A percentile compares a stretch with the other conserved stretches of the same genome.
These are phyloP conservation scores for Xerocomellus amylosporus DNA, from an alignment of 768 basidiomycete genomes.

Conservation along the genomic window DNA sequence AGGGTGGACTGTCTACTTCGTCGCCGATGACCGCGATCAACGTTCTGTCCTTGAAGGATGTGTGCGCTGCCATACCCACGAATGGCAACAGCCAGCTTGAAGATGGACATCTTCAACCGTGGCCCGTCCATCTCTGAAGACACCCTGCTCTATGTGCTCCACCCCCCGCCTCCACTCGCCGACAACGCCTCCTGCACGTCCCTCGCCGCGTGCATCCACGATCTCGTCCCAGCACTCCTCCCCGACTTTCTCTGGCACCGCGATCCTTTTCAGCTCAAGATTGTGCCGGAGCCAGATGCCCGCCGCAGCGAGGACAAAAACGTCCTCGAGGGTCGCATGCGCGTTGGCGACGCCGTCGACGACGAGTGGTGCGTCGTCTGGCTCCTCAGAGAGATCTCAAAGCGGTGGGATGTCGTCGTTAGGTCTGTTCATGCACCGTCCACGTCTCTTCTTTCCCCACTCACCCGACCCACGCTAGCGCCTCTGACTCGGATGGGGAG, in stretches of 20 bases:
- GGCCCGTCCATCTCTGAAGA: constrained; percentile 83
- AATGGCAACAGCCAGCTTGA: constrained; percentile 13
- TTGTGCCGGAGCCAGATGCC: constrained; percentile 47
- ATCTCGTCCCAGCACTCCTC: constrained; percentile 53
- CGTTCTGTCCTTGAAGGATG: constrained; percentile 75
- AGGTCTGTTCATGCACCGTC: constrained; percentile 49
- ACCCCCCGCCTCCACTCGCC: constrained; percentile 51
- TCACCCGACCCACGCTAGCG: constrained; percentile 21
- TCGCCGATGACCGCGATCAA: constrained; percentile 96
- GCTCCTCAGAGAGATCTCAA: constrained; percentile 75
- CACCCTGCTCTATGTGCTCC: constrained; percentile 72
- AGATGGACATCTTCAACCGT: constrained; percentile 70
- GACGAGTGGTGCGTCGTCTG: constrained; percentile 97
- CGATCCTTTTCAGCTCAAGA: constrained; percentile 76
- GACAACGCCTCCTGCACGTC: constrained; percentile 62
- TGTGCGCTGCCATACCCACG: constrained; percentile 45
- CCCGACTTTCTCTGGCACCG: constrained; percentile 78
- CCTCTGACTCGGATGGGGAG: constrained; percentile 91
- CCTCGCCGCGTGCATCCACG: constrained; percentile 64
- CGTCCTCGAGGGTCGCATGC: constrained; percentile 77
- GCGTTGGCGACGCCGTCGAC: constrained; percentile 95
- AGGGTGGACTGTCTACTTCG: constrained; percentile 55
- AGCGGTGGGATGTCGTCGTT: constrained; percentile 76
- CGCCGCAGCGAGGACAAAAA: constrained; percentile 36
- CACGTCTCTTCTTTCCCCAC: background rate